Base-by-base conservation (phyloP, 192 early-diverging fungal genomes). In the Podila horticola region DNA sequence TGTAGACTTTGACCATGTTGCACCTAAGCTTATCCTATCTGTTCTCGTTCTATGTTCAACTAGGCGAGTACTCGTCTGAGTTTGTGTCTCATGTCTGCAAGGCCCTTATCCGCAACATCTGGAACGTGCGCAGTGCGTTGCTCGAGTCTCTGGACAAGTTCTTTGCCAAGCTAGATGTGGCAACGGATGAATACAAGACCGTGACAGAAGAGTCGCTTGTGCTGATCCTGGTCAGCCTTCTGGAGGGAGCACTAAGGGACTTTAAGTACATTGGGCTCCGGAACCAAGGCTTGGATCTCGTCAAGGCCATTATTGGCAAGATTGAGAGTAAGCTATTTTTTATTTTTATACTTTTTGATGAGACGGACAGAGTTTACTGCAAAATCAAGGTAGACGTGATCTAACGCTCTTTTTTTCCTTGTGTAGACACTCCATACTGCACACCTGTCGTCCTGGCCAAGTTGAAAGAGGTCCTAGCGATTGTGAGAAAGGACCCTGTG, bases 121-220 rank as follows among this genome's bases (percentile, higher is more conserved):
- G 97, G 97, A 97, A 96, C 74, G 91, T 95, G 5, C 86, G 92
- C 8, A 73, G 93, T 3, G 90, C 91, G 11, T 86, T 94, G 19
- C 77, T 97, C 38, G 92, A 94, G 24, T 87, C 90, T 9, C 58
- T 96, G 11, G 74, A 88, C 1, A 84, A 74, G 19, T 86, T 94
- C 29, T 50, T 95, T n/a, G 67, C 72, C 15, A 84, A 82, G 51
- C 59, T 75, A 48, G 34, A 73, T 12, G 31, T 82, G 13, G 13
- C 38, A 0, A 28, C 48, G 5, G 51, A 20, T 48, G 41, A 2
- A 12, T 22, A 55, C 11, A 20, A 45, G 24, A 60, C 64, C 1
- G n/a, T 74, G 22, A 69, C 74, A 6, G 75, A 74, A 19, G 69
- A 74, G 6, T 67, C 85, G 6, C 15, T 82, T 7, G 58, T 61